Evolutionary conservation across 192 early-diverging fungal species (phyloP), one percentile per base, ranked within the genome.

Genomic region (Phlyctochytrium arcticum): DNA sequence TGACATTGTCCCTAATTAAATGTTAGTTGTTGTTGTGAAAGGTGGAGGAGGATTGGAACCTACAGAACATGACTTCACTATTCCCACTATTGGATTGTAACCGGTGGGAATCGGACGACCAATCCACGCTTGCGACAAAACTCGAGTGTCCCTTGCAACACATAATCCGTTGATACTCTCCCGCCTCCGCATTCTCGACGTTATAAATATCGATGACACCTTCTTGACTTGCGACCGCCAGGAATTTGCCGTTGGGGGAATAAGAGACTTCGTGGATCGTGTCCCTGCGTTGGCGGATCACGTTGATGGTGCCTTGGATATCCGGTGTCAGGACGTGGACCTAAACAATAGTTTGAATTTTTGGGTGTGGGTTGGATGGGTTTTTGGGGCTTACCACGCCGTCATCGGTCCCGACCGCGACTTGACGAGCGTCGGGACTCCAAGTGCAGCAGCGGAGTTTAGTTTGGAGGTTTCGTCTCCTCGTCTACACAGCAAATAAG

Each of bases 61-160:
- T 59, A 71, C 69, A 71, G 48, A 71, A 71, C 69, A 71, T 71
- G 48, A 71, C 36, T 46, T 71, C 69, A 39, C 47, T 65, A 27
- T 65, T 71, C 30, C 69, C 69, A 26, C 55, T 59, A 21, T 71
- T 71, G 35, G 37, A 48, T 42, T 60, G 60, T 31, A 71, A 36
- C 46, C 63, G 39, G 30, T 37, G 7, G 21, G 62, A 67, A 37
- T 71, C 69, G 10, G 6, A 23, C 6, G 30, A 36, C 69, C 69
- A 71, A 30, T 71, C 69, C 4, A 64, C 23, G 10, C 29, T 12
- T 4, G 47, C 12, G 23, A 71, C 61, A 48, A 63, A 71, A 27
- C 54, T 57, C 9, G 54, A 57, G 54, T 71, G 69, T 5, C 69
- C 69, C 62, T 65, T 27, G 30, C 69, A 64, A 49, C 69, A 71